Evolutionary conservation across 1,284 basidiomycete species (phyloP).

Genomic region (Moesziomyces sp.): DNA sequence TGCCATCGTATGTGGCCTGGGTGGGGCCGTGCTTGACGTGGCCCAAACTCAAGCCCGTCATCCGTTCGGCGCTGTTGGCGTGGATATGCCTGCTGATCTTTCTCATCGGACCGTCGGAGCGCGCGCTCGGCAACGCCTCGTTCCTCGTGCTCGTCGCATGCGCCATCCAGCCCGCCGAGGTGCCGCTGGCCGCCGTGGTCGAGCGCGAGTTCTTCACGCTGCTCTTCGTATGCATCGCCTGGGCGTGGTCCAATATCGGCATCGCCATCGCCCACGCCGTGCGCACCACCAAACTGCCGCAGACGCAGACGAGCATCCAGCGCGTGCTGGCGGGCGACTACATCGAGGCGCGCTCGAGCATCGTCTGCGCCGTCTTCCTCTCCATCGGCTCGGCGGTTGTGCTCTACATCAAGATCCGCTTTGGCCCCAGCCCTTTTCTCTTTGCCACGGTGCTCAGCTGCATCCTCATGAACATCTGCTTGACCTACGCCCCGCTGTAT

Average conservation of each 20-base stretch:
- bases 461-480: constrained; percentile 73
- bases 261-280: constrained; percentile 76
- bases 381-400: constrained; percentile 75
- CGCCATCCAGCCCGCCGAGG: constrained; percentile 76
- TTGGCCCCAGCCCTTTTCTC: constrained; percentile 77
- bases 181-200: constrained; percentile 76
- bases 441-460: constrained; percentile 73
- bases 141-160: constrained; percentile 77
- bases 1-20: constrained; percentile 47
- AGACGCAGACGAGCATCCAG: constrained; percentile 68
- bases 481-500: constrained; percentile 75
- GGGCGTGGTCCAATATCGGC: constrained; percentile 79
- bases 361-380: constrained; percentile 76
- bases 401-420: constrained; percentile 75
- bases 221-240: constrained; percentile 72
- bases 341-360: constrained; percentile 71
- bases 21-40: constrained; percentile 42
- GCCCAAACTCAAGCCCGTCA: constrained; percentile 72
- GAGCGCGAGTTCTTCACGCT: constrained; percentile 78
- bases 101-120: constrained; percentile 73
- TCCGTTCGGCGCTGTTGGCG: constrained; percentile 75
- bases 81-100: constrained; percentile 77
- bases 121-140: constrained; percentile 74
- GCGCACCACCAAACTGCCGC: constrained; percentile 71
- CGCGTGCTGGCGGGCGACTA: constrained; percentile 31